Base-by-base conservation (phyloP, 2,329 filamentous ascomycete genomes). In the Sporothrix phasma region DNA sequence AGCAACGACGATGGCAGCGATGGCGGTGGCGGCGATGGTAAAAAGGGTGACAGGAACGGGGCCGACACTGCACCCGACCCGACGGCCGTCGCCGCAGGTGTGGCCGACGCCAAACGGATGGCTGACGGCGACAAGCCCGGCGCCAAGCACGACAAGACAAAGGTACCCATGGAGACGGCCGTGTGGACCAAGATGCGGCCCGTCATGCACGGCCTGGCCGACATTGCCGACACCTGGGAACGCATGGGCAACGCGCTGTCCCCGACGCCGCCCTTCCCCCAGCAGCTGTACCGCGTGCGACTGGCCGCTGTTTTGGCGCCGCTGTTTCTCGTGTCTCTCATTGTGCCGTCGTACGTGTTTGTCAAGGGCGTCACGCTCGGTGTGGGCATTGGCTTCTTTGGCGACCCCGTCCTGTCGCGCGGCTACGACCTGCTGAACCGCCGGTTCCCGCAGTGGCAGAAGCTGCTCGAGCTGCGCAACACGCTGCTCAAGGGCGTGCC, bases 141-240 rank as follows among this genome's bases (percentile, higher is more conserved):
- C 10, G 72, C 77, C 0, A 75, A 81, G 10, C 81, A 90, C 64
- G 88, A 93, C 74, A 90, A 90, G 74, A 89, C 89, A 5, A 92
- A 90, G 72, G 82, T 88, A 31, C 89, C 89, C 0, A 87, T 93
- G 75, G 87, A 89, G 67, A 84, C 84, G 5, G 85, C 86, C 0
- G 88, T 94, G 70, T 92, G 90, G 88, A 83, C 81, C 11, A 87
- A 88, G 73, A 89, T 90, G 74, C 79, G 88, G 46, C 87, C 88
- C 0, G 75, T 87, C 8, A 93, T 94, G 89, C 80, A 56, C 51
- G 51, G 51, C 51, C 51, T 84, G 4, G 76, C 78, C 0, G 79
- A 80, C 47, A 68, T 79, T 10, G 72, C 76, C 17, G 81, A 84
- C 66, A 81, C 78, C 0, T 84, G 78, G 76, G 80, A 83, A 65